Evolutionary conservation across 345 rosid genomes (phyloP).

Genomic region (Ceriops decandra): DNA sequence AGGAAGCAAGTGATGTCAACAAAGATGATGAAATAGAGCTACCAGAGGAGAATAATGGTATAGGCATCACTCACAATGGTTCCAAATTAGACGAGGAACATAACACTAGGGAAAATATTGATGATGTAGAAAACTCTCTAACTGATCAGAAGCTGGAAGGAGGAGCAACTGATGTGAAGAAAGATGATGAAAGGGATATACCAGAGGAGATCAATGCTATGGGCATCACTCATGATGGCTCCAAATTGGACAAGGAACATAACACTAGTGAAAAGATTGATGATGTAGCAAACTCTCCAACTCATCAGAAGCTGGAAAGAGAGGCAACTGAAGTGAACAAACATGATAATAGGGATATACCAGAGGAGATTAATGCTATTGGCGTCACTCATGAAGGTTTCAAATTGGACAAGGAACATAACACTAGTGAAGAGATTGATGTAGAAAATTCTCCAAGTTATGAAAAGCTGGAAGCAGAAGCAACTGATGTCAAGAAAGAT

Average conservation of each 20-base stretch:
- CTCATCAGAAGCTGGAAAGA: constrained; percentile 27
- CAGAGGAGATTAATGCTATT: constrained; percentile 26
- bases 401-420: constrained; percentile 21
- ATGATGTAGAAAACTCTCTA: constrained; percentile 10
- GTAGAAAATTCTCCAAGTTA: too few relatives aligned
- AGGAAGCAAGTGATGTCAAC: too few relatives aligned
- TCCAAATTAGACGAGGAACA: too few relatives aligned
- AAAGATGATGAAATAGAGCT: too few relatives aligned
- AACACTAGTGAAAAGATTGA: too few relatives aligned
- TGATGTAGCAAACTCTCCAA: constrained; percentile 10
- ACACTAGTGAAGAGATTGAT: constrained; percentile 12
- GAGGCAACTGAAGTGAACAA: constrained; percentile 13
- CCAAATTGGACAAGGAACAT: too few relatives aligned
- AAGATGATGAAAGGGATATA: too few relatives aligned
- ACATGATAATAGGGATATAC: constrained; percentile 18
- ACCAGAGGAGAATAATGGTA: background rate
- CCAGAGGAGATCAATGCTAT: background rate
- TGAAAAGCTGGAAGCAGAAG: too few relatives aligned
- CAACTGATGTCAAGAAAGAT: too few relatives aligned
- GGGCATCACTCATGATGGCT: background rate
- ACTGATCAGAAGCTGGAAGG: constrained; percentile 27
- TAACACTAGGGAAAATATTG: too few relatives aligned
- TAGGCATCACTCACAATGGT: background rate
- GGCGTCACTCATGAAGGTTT: constrained; percentile 19
- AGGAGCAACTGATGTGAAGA: background rate